Evolutionary conservation across 2,329 filamentous ascomycete genomes (phyloP).

Genomic region (Monilinia polystroma): DNA sequence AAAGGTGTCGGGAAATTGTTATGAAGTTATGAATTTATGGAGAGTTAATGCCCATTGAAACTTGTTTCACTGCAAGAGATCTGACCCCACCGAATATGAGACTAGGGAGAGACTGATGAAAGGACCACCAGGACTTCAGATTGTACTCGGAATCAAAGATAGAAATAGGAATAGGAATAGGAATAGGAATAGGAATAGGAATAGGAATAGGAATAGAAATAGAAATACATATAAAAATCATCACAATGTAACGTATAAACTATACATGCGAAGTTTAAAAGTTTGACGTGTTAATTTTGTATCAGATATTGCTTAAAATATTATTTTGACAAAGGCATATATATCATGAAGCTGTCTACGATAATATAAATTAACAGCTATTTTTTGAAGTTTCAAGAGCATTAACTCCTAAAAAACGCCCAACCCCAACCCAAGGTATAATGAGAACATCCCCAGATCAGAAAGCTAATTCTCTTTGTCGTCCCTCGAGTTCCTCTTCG

Average conservation of each 20-base stretch:
- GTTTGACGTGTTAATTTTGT: no score
- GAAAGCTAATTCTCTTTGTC: constrained; percentile 28
- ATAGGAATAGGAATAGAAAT: background rate
- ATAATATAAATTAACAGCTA: constrained; percentile 16
- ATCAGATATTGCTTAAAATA: background rate
- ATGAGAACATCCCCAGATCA: constrained; percentile 22
- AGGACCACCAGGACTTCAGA: no score
- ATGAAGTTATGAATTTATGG: constrained; percentile 11
- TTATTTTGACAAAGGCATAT: no score
- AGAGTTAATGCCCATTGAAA: constrained; percentile 15
- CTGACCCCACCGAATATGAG: constrained; percentile 12
- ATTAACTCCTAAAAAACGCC: constrained; percentile 21
- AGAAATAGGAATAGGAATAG: no score
- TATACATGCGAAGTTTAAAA: no score
- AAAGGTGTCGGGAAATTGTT: constrained; percentile 1
- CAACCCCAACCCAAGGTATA: constrained; percentile 27
- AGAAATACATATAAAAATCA: background rate
- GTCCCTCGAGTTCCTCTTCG: constrained; percentile 59
- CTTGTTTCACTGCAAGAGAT: constrained; percentile 25
- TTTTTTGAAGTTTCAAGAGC: background rate
- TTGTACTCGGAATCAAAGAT: no score
- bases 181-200: background rate
- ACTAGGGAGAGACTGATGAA: background rate
- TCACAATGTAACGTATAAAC: background rate
- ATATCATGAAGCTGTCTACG: background rate